phyloP scores from a whole-genome alignment of 805 yeast species.

The Zygoascus bituminiphila region DNA sequence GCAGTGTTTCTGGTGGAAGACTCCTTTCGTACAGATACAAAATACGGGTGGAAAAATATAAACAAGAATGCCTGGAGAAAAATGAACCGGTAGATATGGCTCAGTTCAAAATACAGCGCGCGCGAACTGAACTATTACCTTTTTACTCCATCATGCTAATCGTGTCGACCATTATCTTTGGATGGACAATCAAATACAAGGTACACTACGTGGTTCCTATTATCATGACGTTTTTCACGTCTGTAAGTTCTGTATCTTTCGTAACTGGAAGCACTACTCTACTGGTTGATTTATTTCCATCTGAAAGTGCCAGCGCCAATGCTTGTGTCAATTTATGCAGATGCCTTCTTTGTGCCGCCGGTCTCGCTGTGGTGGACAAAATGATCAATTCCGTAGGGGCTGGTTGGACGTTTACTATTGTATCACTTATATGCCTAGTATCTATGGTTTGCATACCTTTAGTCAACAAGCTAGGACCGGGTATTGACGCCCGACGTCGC shows the following conservation, averaged over 20 bases:
- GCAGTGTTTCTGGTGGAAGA: slow-evolving; percentile 53
- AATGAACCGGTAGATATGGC: slow-evolving; percentile 28
- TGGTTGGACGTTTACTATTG: slow-evolving; percentile 74
- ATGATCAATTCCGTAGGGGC: slow-evolving; percentile 51
- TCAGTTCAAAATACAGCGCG: slow-evolving; percentile 45
- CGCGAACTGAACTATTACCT: slow-evolving; percentile 43
- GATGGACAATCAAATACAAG: slow-evolving; percentile 58
- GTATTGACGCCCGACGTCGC: slow-evolving; percentile 8
- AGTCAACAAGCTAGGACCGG: slow-evolving; percentile 9
- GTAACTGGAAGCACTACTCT: slow-evolving; percentile 50
- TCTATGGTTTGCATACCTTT: slow-evolving; percentile 7
- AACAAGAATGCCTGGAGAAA: slow-evolving; percentile 14
- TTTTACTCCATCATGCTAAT: slow-evolving; percentile 36
- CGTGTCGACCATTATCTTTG: slow-evolving; percentile 45
- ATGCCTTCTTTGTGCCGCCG: slow-evolving; percentile 64
- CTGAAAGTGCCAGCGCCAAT: slow-evolving; percentile 62
- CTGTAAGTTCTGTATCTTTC: slow-evolving; percentile 51
- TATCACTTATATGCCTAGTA: slow-evolving; percentile 38
- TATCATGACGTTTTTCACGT: slow-evolving; percentile 47
- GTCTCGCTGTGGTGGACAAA: slow-evolving; percentile 54
- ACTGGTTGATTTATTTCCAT: slow-evolving; percentile 69
- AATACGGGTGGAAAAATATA: slow-evolving; percentile 14
- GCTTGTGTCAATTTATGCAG: slow-evolving; percentile 65
- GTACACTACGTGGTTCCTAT: slow-evolving; percentile 48
- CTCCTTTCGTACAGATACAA: slow-evolving; percentile 46